phyloP scores from a whole-genome alignment of 768 basidiomycete genomes.

The Tephrocybe rancida region DNA sequence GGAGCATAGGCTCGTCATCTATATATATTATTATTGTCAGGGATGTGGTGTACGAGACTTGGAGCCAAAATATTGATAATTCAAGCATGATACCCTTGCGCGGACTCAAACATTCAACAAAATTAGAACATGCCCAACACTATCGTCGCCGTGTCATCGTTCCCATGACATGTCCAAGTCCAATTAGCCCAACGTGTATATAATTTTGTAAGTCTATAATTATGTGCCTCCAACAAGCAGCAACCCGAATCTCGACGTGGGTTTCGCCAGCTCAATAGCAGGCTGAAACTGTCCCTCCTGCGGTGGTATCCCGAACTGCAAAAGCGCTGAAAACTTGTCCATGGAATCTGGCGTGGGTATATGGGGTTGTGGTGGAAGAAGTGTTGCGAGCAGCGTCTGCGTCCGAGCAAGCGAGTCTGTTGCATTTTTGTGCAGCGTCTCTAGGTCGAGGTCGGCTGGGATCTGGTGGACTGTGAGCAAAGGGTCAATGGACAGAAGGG shows the following conservation, averaged over 20 bases:
- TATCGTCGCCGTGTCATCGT: not conserved
- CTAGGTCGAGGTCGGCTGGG: slow-evolving; percentile 10
- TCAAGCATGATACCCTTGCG: not conserved
- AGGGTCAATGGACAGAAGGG: not conserved
- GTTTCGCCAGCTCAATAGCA: slow-evolving; percentile 66
- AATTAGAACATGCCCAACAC: not conserved
- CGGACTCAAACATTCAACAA: not conserved
- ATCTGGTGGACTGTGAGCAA: slow-evolving; percentile 17
- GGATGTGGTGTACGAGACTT: slow-evolving; percentile 9
- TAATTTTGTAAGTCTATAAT: not conserved
- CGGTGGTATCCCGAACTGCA: slow-evolving; percentile 57
- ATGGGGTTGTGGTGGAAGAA: slow-evolving; percentile 46
- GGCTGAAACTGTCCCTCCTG: slow-evolving; percentile 57
- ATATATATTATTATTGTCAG: slow-evolving; percentile 16
- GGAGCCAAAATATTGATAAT: slow-evolving; percentile 6
- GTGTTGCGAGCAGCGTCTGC: slow-evolving; percentile 62
- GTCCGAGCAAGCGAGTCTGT: slow-evolving; percentile 54
- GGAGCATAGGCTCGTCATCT: slow-evolving; percentile 57
- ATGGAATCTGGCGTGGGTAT: slow-evolving; percentile 19
- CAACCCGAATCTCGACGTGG: slow-evolving; percentile 75
- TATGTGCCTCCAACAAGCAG: slow-evolving; percentile 59
- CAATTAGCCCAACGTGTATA: not conserved
- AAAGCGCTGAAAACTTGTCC: slow-evolving; percentile 44
- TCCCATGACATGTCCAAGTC: not conserved
- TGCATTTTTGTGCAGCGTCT: slow-evolving; percentile 19